phyloP scores from a whole-genome alignment of 129 eudicot species.

The Gnaphalium uliginosum region DNA sequence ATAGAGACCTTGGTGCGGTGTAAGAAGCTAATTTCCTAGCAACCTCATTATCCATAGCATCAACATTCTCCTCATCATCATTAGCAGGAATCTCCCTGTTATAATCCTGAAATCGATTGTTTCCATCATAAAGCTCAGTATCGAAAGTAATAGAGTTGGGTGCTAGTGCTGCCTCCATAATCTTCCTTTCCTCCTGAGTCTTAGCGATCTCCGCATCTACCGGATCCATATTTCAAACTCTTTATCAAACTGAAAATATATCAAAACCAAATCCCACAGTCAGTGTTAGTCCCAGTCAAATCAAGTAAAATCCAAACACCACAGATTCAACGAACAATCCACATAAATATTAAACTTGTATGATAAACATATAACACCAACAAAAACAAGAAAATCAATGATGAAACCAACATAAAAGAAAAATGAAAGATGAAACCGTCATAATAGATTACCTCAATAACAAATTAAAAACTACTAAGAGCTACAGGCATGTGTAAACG shows the following conservation, averaged over 20 bases:
- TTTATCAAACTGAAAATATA: constrained; percentile 23
- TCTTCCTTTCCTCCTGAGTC: constrained; percentile 86
- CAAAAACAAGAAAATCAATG: too few species aligned
- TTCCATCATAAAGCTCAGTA: constrained; percentile 69
- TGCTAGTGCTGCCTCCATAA: constrained; percentile 75
- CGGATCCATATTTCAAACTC: constrained; percentile 35
- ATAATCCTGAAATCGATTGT: constrained; percentile 61
- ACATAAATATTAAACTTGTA: too few species aligned
- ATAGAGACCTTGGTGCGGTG: constrained; percentile 77
- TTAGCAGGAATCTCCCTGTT: constrained; percentile 70
- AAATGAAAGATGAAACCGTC: too few species aligned
- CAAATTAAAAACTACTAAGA: too few species aligned
- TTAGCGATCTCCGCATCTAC: constrained; percentile 68
- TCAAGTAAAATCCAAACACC: too few species aligned
- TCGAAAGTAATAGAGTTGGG: constrained; percentile 69
- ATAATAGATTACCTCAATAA: too few species aligned
- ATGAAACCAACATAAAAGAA: too few species aligned
- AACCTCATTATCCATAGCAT: constrained; percentile 61
- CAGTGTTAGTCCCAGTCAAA: too few species aligned
- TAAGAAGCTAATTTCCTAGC: constrained; percentile 72
- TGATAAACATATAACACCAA: too few species aligned
- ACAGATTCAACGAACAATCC: too few species aligned
- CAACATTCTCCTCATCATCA: constrained; percentile 74
- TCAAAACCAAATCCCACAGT: too few species aligned
- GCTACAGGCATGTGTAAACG: too few species aligned